A percentile compares a stretch with the other conserved stretches of the same genome.
Evolutionary conservation across 768 basidiomycete species (phyloP).

Genomic region (Galerina sulciceps): DNA sequence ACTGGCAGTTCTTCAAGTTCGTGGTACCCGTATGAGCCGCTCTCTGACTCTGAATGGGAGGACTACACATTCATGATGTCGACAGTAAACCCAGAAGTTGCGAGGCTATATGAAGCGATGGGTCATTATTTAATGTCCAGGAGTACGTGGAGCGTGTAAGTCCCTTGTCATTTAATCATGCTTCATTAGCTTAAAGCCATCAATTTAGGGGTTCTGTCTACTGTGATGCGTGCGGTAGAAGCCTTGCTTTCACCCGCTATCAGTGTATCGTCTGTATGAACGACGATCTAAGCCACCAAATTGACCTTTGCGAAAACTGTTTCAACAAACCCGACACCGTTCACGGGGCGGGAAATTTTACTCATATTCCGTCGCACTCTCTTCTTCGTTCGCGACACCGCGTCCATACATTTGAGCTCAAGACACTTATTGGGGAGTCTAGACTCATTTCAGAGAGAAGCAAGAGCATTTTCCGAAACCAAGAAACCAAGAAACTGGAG

Average conservation of each 20-base stretch:
- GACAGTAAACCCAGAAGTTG: slow-evolving; percentile 1
- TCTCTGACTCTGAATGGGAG: slow-evolving; percentile 7
- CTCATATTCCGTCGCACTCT: slow-evolving; percentile 9
- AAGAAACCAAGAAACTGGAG: not conserved
- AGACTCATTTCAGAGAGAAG: slow-evolving; percentile 12
- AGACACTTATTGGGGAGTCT: not conserved
- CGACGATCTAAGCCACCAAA: slow-evolving; percentile 6
- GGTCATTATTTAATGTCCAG: slow-evolving; percentile 2
- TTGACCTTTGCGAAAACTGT: slow-evolving; percentile 14
- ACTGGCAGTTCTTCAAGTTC: not conserved
- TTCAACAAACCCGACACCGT: slow-evolving; percentile 7
- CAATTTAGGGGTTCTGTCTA: not conserved
- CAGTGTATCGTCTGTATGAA: slow-evolving; percentile 16
- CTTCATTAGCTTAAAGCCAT: not conserved
- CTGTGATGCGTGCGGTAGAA: slow-evolving; percentile 10
- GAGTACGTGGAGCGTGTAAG: not conserved
- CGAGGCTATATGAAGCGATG: slow-evolving; percentile 3
- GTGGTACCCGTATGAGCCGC: not conserved
- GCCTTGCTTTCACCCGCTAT: slow-evolving; percentile 10
- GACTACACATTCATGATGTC: not conserved
- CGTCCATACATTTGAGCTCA: slow-evolving; percentile 8
- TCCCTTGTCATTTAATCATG: not conserved
- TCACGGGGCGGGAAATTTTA: not conserved
- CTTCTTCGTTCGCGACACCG: slow-evolving; percentile 10
- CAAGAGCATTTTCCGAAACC: slow-evolving; percentile 10